A percentile compares a stretch with the other conserved stretches of the same genome.
phyloP scores from a whole-genome alignment of 1,284 basidiomycete species.

The Puccinia brachypodii region DNA sequence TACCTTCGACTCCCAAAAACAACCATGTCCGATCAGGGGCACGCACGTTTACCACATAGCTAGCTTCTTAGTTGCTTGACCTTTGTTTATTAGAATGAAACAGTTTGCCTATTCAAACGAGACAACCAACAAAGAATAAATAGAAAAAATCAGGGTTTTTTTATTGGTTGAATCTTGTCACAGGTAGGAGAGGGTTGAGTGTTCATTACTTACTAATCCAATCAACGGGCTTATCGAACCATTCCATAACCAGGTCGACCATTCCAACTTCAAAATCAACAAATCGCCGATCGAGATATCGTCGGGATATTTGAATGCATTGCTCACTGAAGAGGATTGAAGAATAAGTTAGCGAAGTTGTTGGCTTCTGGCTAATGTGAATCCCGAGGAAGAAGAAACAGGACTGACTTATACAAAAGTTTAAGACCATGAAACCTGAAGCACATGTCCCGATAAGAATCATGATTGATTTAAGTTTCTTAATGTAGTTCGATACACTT shows the following conservation, averaged over 20 bases:
- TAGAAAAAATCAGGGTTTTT: background rate
- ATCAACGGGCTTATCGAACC: conserved; percentile 4
- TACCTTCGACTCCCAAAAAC: background rate
- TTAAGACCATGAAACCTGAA: background rate
- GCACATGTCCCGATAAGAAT: background rate
- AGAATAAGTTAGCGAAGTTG: background rate
- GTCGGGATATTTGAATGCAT: conserved; percentile 15
- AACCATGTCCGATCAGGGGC: background rate
- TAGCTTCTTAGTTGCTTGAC: background rate
- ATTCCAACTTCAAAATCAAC: conserved; percentile 11
- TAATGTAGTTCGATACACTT: background rate
- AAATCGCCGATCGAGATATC: conserved; percentile 7
- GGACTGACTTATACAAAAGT: conserved; percentile 4
- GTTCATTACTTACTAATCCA: background rate
- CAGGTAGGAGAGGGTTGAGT: too few relatives aligned
- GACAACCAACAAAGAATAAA: background rate
- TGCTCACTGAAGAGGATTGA: background rate
- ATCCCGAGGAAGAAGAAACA: too few relatives aligned
- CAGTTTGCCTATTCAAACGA: background rate
- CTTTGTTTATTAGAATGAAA: background rate
- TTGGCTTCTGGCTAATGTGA: background rate
- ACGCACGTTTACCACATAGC: background rate
- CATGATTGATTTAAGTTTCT: background rate
- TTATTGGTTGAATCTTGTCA: background rate
- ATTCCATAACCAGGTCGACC: conserved; percentile 22